Percentiles rank a stretch among this genome's conserved stretches.
These are phyloP conservation scores for Phaseolus lunatus DNA, from an alignment of 306 rosid genomes.

Conservation along the genomic window DNA sequence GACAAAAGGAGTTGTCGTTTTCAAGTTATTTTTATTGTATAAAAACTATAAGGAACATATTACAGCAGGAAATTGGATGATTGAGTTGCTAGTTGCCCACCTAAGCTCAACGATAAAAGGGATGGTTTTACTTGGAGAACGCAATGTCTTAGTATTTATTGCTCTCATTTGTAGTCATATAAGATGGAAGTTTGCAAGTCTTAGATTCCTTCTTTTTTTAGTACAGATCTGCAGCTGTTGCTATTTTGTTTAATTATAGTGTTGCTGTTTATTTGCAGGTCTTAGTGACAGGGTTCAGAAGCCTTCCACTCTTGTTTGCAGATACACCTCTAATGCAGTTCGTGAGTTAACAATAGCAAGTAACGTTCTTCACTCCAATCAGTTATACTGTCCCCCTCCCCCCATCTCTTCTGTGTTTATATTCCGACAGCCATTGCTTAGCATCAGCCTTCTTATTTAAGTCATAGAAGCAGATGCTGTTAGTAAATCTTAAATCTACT, in stretches of 20 bases:
- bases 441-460: not conserved
- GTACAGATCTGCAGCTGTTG: slow-evolving; percentile 3
- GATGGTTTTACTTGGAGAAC: not conserved
- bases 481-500: slow-evolving; percentile 34
- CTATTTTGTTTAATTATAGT: not conserved
- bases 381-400: not conserved
- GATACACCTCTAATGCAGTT: slow-evolving; percentile 72
- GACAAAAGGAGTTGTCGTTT: not conserved
- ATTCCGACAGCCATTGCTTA: not conserved
- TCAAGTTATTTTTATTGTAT: not conserved
- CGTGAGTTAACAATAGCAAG: slow-evolving; percentile 83
- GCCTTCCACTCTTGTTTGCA: slow-evolving; percentile 92
- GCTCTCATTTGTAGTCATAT: not conserved
- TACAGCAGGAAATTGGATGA: slow-evolving; percentile 10
- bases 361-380: slow-evolving; percentile 53
- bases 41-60: not conserved
- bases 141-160: not conserved
- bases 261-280: slow-evolving; percentile 60
- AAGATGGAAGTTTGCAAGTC: not conserved
- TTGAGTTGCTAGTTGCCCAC: not conserved
- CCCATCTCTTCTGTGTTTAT: not conserved
- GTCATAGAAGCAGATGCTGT: slow-evolving; percentile 3
- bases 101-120: not conserved
- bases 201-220: not conserved
- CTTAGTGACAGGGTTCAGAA: slow-evolving; percentile 70